A percentile compares a stretch with the other conserved stretches of the same genome.
These are phyloP conservation scores for Neocatenulostroma microsporum DNA, from an alignment of 2,329 filamentous ascomycete species.

Conservation along the genomic window DNA sequence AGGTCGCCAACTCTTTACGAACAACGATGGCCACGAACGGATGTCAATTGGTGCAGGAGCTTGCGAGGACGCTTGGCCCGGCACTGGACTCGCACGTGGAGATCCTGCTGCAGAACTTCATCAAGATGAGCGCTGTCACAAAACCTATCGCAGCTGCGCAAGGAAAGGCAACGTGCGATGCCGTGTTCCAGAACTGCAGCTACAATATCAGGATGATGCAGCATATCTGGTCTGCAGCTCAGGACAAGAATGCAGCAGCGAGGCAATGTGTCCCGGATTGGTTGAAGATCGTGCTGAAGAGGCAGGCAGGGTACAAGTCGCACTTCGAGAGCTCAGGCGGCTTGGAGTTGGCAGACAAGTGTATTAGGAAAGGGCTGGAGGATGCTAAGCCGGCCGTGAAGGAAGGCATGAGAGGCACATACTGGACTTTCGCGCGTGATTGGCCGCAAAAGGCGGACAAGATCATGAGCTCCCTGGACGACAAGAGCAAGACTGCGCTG, in stretches of 20 bases:
- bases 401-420: conserved; percentile 75
- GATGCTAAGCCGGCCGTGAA: conserved; percentile 88
- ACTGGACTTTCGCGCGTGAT: conserved; percentile 70
- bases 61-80: conserved; percentile 67
- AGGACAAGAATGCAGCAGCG: conserved; percentile 90
- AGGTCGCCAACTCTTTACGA: conserved; percentile 71
- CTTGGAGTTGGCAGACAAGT: conserved; percentile 76
- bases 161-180: conserved; percentile 72
- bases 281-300: conserved; percentile 73
- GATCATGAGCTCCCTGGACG: conserved; percentile 70
- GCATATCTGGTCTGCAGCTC: conserved; percentile 70
- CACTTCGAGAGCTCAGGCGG: conserved; percentile 80
- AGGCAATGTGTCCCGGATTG: conserved; percentile 71
- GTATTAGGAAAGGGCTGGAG: conserved; percentile 76
- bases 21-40: conserved; percentile 87
- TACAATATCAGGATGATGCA: conserved; percentile 77
- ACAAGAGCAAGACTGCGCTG: conserved; percentile 69
- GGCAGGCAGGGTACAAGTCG: conserved; percentile 68
- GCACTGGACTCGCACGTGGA: conserved; percentile 84
- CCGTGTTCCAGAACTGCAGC: conserved; percentile 68
- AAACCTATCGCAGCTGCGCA: conserved; percentile 89
- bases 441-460: conserved; percentile 72
- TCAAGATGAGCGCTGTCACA: conserved; percentile 81
- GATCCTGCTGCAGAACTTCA: conserved; percentile 75
- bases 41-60: conserved; percentile 74